Base-by-base conservation (phyloP, 768 basidiomycete genomes). In the Favolaschia claudopus region DNA sequence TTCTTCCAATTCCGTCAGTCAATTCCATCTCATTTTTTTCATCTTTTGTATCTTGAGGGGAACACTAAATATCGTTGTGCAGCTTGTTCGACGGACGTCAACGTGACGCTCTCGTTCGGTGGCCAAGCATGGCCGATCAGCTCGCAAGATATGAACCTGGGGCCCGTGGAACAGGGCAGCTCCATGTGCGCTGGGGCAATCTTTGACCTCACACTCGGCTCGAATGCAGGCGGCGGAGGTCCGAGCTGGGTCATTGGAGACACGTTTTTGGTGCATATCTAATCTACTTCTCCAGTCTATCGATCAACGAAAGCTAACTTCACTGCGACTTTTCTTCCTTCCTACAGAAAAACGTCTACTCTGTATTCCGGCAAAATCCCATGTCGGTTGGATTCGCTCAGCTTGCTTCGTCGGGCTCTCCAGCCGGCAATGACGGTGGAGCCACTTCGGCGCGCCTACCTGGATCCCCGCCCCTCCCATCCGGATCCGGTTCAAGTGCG, bases 131-230 rank as follows among this genome's bases (percentile, higher is more conserved):
- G 97, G 91, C 73, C 88, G 7, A 92, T 99, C 69, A 84, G 75
- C 66, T 44, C 85, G 0, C 74, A 68, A 4, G 97, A 99, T 69
- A 92, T 99, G 83, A 93, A 91, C 71, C 76, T 96, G 10, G 91
- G 92, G 4, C 64, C 66, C 0, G 65, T 89, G 50, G 31, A 70
- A 22, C 39, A 39, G 9, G 68, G 69, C 29, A 70, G 78, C 38
- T 65, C 61, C 7, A 66, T 66, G 20, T 91, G 91, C 63, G 67
- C 85, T 1, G 91, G 91, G 27, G 89, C 83, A 1, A 84, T 93
- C 50, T 92, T 93, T 58, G 92, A 92, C 62, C 70, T 92, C 20
- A 74, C 71, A 7, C 65, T 73, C 7, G 89, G 89, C 4, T 80
- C 74, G 28, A 76, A 74, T 47, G 73, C 69, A 17, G 77, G 77